Evolutionary conservation across 495 filamentous ascomycete species (phyloP).

Genomic region (Bacidia gigantensis): DNA sequence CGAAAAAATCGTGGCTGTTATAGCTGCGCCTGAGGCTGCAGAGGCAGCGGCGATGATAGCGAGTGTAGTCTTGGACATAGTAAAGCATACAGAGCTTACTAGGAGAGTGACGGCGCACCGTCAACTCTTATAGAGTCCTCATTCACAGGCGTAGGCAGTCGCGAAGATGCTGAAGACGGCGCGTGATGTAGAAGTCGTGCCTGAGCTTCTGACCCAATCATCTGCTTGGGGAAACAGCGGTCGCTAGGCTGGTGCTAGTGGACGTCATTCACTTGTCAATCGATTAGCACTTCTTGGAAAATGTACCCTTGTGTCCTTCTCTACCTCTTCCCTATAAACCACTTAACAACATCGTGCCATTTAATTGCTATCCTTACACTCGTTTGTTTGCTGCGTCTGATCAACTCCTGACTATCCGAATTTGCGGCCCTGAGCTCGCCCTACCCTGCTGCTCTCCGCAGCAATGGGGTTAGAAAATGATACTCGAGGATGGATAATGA

Average conservation of each 20-base stretch:
- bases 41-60: constrained; percentile 79
- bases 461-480: constrained; percentile 48
- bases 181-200: constrained; percentile 6
- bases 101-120: neutral
- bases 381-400: too few species aligned
- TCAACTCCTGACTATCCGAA: too few species aligned
- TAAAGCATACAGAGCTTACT: neutral
- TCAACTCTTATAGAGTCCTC: neutral
- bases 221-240: neutral
- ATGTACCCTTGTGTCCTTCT: neutral
- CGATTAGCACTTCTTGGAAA: too few species aligned
- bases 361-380: too few species aligned
- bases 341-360: neutral
- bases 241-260: neutral
- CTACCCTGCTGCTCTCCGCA: neutral
- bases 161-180: neutral
- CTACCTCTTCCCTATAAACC: neutral
- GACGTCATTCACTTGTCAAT: neutral
- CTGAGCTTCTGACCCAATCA: constrained; percentile 7
- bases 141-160: constrained; percentile 7
- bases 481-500: constrained; percentile 87
- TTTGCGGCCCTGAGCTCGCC: neutral
- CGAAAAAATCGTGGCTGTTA: constrained; percentile 69
- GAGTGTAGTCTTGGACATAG: constrained; percentile 75
- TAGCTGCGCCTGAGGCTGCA: constrained; percentile 75